Conservation (phyloP, 169 alveolate species). For the Blepharisma undulans region DNA sequence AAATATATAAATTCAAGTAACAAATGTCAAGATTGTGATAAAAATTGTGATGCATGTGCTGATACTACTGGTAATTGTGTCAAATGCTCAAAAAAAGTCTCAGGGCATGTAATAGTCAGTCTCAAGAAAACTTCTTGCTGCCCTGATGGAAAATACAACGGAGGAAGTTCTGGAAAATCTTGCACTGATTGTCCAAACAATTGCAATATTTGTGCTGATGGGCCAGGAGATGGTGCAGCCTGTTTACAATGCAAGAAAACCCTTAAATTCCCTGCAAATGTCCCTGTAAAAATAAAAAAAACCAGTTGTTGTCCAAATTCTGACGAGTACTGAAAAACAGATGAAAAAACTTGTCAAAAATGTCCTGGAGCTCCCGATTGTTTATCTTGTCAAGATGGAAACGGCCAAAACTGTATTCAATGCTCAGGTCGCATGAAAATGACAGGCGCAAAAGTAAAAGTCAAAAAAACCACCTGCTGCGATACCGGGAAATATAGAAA, state of each 20-base stretch:
- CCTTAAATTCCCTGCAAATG: not conserved
- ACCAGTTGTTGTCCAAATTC: not conserved
- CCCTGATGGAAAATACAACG: too few relatives aligned
- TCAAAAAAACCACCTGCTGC: not conserved
- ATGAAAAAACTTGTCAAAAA: not conserved
- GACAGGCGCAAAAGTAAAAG: not conserved
- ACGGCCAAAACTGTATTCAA: not conserved
- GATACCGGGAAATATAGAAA: not conserved
- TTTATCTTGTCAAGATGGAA: not conserved
- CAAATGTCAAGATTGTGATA: not conserved
- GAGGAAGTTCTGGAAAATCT: too few relatives aligned
- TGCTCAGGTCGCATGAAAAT: not conserved
- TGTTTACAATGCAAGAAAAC: too few relatives aligned
- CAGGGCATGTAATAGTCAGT: too few relatives aligned
- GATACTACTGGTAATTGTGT: not conserved
- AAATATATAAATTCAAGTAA: not conserved
- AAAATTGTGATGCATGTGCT: not conserved
- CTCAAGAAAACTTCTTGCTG: too few relatives aligned
- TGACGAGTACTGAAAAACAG: not conserved
- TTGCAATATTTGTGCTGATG: too few relatives aligned
- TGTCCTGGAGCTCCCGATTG: not conserved
- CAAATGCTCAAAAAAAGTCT: not conserved
- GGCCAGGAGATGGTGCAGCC: too few relatives aligned
- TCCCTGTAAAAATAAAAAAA: too few relatives aligned
- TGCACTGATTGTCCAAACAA: too few relatives aligned